phyloP scores from a whole-genome alignment of 495 filamentous ascomycete genomes.

The Friedmanniomyces simplex region DNA sequence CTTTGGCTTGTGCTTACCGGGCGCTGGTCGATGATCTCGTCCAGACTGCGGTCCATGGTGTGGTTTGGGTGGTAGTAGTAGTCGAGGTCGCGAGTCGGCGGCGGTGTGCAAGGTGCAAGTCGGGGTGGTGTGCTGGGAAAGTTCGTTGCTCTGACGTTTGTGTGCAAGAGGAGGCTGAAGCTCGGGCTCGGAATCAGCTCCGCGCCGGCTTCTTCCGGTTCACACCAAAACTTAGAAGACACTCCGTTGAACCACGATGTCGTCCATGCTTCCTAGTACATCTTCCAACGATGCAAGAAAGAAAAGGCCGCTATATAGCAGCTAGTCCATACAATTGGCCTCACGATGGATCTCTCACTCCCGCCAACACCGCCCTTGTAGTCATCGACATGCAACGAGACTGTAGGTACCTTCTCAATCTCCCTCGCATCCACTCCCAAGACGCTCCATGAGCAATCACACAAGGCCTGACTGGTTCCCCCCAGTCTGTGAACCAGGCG shows the following conservation, averaged over 20 bases:
- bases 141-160: no score
- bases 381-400: constrained; percentile 69
- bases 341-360: constrained; percentile 47
- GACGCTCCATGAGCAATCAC: neutral
- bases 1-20: constrained; percentile 6
- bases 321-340: constrained; percentile 52
- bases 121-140: no score
- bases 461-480: neutral
- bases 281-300: neutral
- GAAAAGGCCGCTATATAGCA: neutral
- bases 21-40: constrained; percentile 23
- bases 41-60: constrained; percentile 21
- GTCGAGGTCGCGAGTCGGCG: neutral
- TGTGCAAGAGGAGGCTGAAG: no score
- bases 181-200: no score
- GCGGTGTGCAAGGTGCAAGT: no score
- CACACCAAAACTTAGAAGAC: no score
- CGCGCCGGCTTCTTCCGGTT: no score
- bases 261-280: no score
- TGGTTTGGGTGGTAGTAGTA: neutral
- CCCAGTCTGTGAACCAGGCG: constrained; percentile 46
- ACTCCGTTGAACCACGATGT: no score
- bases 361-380: constrained; percentile 52
- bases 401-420: constrained; percentile 34
- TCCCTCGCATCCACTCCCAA: neutral